phyloP scores from a whole-genome alignment of 2,329 filamentous ascomycete genomes.

The Aspergillus jensenii region DNA sequence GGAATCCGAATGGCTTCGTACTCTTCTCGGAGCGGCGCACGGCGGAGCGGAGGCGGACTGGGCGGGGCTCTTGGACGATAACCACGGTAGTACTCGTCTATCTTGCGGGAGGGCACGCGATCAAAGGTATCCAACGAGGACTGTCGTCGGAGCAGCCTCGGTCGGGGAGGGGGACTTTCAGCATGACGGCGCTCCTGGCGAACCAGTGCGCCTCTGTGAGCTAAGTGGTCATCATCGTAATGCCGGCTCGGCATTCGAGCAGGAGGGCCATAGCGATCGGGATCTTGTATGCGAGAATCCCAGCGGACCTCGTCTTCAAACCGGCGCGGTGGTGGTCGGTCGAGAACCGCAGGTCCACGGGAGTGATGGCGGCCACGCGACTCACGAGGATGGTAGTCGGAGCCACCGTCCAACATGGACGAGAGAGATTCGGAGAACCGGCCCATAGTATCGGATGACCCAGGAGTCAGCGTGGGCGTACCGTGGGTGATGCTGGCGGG shows the following conservation, averaged over 20 bases:
- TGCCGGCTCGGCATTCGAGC: constrained; percentile 37
- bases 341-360: constrained; percentile 35
- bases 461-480: constrained; percentile 19
- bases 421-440: constrained; percentile 40
- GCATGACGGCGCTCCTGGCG: constrained; percentile 60
- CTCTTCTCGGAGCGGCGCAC: constrained; percentile 56
- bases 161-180: constrained; percentile 58
- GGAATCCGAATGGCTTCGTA: constrained; percentile 67
- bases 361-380: constrained; percentile 41
- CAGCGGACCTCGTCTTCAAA: constrained; percentile 40
- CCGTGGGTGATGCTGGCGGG: constrained; percentile 38
- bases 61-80: constrained; percentile 59
- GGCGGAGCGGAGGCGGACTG: constrained; percentile 51
- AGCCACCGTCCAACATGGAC: constrained; percentile 39
- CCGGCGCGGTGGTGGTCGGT: constrained; percentile 36
- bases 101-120: constrained; percentile 63
- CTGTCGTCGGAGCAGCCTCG: constrained; percentile 72
- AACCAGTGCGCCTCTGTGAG: constrained; percentile 53
- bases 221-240: constrained; percentile 44
- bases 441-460: constrained; percentile 31
- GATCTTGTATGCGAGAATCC: constrained; percentile 41
- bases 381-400: constrained; percentile 44
- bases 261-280: constrained; percentile 46
- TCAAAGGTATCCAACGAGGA: constrained; percentile 91
- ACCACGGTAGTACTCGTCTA: constrained; percentile 39